Conservation (phyloP, 805 yeast species). For the Cyberlindnera maritima region DNA sequence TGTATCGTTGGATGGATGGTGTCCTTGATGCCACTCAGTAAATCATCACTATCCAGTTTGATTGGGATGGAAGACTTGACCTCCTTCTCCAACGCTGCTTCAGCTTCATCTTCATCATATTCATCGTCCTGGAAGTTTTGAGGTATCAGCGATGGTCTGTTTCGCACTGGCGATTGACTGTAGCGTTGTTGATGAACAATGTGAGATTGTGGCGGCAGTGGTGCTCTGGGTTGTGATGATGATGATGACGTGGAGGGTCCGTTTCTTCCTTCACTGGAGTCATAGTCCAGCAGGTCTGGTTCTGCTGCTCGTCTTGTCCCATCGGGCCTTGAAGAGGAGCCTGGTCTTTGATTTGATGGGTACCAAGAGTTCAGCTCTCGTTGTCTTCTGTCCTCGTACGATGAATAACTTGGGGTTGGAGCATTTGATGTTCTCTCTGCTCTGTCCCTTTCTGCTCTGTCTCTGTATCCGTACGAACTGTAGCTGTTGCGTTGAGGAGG, state of each 20-base stretch:
- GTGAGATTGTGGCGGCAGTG: constrained; percentile 7
- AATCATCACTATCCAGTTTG: background rate
- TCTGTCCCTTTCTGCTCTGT: constrained; percentile 7
- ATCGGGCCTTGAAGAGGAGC: background rate
- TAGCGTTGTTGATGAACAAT: constrained; percentile 1
- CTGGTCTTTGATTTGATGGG: constrained; percentile 1
- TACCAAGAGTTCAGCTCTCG: constrained; percentile 11
- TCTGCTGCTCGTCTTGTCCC: background rate
- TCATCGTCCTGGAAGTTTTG: constrained; percentile 22
- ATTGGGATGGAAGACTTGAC: background rate
- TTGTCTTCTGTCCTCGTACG: constrained; percentile 15
- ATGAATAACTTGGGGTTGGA: background rate
- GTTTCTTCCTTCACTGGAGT: background rate
- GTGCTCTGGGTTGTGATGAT: background rate
- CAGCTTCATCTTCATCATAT: constrained; percentile 25
- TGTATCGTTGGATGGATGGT: background rate
- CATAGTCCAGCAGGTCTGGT: constrained; percentile 6
- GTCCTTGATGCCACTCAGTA: constrained; percentile 2
- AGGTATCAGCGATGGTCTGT: constrained; percentile 27
- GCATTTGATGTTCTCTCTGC: background rate
- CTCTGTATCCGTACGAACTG: background rate
- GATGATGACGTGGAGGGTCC: background rate
- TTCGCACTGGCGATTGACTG: background rate
- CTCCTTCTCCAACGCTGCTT: constrained; percentile 15
- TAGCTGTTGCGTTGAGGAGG: background rate